Base-by-base conservation (phyloP, 495 filamentous ascomycete genomes). In the Tuber brumale region DNA sequence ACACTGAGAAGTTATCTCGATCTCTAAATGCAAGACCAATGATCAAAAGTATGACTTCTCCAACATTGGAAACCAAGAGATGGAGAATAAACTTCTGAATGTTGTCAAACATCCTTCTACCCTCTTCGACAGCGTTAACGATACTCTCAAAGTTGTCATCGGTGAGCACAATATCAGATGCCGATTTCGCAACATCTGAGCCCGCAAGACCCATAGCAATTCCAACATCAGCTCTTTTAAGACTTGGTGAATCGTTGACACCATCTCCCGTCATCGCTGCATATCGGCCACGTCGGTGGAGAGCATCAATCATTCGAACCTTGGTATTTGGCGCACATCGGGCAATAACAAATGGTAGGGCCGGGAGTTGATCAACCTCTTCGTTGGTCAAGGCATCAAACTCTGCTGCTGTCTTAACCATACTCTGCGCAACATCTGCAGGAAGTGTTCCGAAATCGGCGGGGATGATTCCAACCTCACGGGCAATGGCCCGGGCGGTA, bases 151-250 rank as follows among this genome's bases (percentile, higher is more conserved):
- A 86, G 83, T 97, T 95, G 84, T 96, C 94, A 83, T 95, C 92
- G 0, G 93, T 94, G 35, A 96, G 85, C 18, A 96, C 92, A 81
- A 96, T 94, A 83, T 94, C 93, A 6, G 93, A 90, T 2, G 93
- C 93, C 46, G 92, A 92, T 82, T 94, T 96, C 41, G 94, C 94
- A n/a, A 97, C 94, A 77, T 97, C 94, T 39, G 91, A 94, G 7
- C 94, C 94, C 41, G 87, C 87, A 69, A 90, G 89, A 43, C 88
- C 90, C 84, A 92, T 89, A 5, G 90, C 90, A 75, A 92, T 88
- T 72, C 91, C 91, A 8, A 92, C 88, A 79, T 92, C 88, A 37
- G 91, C 89, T 42, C 87, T 85, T 72, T 89, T 89, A 61, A 92
- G 84, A 43, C 89, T 89, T 12, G 90, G 90, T 14, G 90, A 88